These are phyloP conservation scores for Talaromyces liani DNA, from an alignment of 495 filamentous ascomycete genomes.

Conservation along the genomic window DNA sequence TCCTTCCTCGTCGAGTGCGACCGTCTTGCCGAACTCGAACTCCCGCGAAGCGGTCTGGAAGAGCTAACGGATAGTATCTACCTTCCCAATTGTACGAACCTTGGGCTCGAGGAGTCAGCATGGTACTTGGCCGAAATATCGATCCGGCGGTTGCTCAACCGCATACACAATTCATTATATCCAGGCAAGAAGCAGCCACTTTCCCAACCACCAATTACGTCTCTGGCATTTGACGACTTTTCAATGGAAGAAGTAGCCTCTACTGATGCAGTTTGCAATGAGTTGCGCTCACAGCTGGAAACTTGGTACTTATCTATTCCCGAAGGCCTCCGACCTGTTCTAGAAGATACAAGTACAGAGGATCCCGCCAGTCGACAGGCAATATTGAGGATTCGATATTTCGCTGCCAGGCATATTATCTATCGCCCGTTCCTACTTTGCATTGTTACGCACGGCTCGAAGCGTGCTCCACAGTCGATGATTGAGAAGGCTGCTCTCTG, in stretches of 20 bases:
- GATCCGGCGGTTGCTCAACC: slow-evolving; percentile 26
- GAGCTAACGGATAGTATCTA: slow-evolving; percentile 24
- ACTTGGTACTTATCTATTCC: slow-evolving; percentile 31
- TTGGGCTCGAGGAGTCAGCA: slow-evolving; percentile 23
- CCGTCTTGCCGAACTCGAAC: slow-evolving; percentile 25
- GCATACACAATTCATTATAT: slow-evolving; percentile 30
- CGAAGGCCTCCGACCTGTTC: slow-evolving; percentile 20
- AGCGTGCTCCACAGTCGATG: slow-evolving; percentile 13
- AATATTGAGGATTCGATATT: slow-evolving; percentile 27
- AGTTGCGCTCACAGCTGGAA: slow-evolving; percentile 20
- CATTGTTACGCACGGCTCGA: slow-evolving; percentile 16
- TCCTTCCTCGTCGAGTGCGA: slow-evolving; percentile 32
- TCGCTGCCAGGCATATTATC: slow-evolving; percentile 26
- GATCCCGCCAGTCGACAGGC: slow-evolving; percentile 19
- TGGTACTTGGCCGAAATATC: slow-evolving; percentile 29
- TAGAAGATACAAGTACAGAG: slow-evolving; percentile 16
- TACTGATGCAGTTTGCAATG: slow-evolving; percentile 24
- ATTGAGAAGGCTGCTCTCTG: slow-evolving; percentile 9
- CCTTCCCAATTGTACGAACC: slow-evolving; percentile 24
- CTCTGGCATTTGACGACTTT: slow-evolving; percentile 16
- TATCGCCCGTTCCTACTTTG: slow-evolving; percentile 26
- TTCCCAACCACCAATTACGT: slow-evolving; percentile 9
- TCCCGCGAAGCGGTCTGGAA: slow-evolving; percentile 25
- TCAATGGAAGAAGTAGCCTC: slow-evolving; percentile 21
- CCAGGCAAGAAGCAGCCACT: slow-evolving; percentile 19